Percentiles rank a stretch among this genome's conserved stretches.
Evolutionary conservation across 352 stramenopile genomes (phyloP).

Genomic region (Pythium phragmiticola): DNA sequence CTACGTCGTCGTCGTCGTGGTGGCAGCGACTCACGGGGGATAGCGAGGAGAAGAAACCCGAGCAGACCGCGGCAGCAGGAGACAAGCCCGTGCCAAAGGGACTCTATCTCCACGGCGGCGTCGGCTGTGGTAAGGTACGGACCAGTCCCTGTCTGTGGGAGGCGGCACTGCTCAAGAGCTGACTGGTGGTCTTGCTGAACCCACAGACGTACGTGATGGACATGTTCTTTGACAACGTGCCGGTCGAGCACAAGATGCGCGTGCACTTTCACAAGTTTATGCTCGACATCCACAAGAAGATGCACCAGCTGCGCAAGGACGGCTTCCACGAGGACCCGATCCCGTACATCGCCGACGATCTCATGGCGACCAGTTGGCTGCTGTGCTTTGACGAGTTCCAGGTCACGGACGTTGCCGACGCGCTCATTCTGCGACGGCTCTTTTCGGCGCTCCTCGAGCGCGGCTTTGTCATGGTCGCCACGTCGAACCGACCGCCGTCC

Average conservation of each 20-base stretch:
- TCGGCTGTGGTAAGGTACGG: conserved; percentile 92
- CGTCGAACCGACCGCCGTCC: conserved; percentile 92
- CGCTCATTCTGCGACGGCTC: conserved; percentile 92
- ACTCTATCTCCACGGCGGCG: conserved; percentile 95
- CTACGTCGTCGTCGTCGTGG: conserved; percentile 36
- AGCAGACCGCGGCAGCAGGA: background rate
- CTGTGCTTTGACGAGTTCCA: conserved; percentile 99
- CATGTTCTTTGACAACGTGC: conserved; percentile 91
- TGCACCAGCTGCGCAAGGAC: conserved; percentile 92
- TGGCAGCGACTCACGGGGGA: conserved; percentile 56
- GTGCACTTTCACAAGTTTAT: conserved; percentile 99
- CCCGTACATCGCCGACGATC: conserved; percentile 81
- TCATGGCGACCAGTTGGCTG: conserved; percentile 87
- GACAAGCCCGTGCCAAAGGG: conserved; percentile 74
- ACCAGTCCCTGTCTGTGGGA: background rate
- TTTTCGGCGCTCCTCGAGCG: conserved; percentile 90
- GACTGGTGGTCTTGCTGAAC: background rate
- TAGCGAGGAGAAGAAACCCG: conserved; percentile 3
- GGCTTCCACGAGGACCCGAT: conserved; percentile 79
- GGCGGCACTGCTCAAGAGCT: background rate
- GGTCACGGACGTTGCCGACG: conserved; percentile 96
- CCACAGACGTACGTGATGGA: conserved; percentile 96
- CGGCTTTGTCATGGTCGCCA: conserved; percentile 95
- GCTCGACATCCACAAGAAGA: conserved; percentile 93
- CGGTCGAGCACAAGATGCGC: conserved; percentile 74